Percentiles rank a stretch among this genome's conserved stretches.
phyloP scores from a whole-genome alignment of 306 rosid genomes.

The Vigna angularis region DNA sequence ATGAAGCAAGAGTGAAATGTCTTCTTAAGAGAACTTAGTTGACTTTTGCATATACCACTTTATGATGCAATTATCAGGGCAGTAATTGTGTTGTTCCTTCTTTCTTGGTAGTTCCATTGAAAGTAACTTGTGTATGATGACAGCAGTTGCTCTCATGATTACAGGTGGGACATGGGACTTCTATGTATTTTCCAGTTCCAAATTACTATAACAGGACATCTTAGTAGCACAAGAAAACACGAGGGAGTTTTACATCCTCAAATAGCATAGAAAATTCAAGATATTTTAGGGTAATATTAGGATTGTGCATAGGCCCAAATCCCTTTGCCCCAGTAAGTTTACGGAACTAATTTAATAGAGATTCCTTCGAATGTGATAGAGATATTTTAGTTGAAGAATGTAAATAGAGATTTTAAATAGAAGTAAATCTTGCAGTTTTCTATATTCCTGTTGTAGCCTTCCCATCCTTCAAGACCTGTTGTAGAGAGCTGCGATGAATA shows the following conservation, averaged over 20 bases:
- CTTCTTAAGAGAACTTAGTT: conserved; percentile 53
- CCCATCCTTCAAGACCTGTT: conserved; percentile 9
- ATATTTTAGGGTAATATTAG: conserved; percentile 28
- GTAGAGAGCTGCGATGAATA: conserved; percentile 13
- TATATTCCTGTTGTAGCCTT: conserved; percentile 33
- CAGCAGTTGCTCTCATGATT: conserved; percentile 26
- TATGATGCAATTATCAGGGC: conserved; percentile 26
- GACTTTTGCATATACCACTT: conserved; percentile 32
- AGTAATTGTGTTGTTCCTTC: conserved; percentile 15
- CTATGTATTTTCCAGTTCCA: conserved; percentile 5
- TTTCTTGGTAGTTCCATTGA: conserved; percentile 41
- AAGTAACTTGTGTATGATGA: conserved; percentile 34
- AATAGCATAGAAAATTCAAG: conserved; percentile 7
- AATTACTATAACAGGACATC: conserved; percentile 9
- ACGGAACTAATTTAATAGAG: conserved; percentile 26
- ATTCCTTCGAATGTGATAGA: not conserved
- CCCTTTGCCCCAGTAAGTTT: conserved; percentile 3
- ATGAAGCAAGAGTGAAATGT: conserved; percentile 84
- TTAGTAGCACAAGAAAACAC: conserved; percentile 33
- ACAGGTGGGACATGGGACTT: conserved; percentile 8
- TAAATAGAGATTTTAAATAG: conserved; percentile 31
- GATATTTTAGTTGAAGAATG: conserved; percentile 32
- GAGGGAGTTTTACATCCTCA: conserved; percentile 2
- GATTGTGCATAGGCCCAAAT: conserved; percentile 28
- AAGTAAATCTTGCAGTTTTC: conserved; percentile 28